Base-by-base conservation (phyloP, 208 protist genomes). In the Porcisia deanei region DNA sequence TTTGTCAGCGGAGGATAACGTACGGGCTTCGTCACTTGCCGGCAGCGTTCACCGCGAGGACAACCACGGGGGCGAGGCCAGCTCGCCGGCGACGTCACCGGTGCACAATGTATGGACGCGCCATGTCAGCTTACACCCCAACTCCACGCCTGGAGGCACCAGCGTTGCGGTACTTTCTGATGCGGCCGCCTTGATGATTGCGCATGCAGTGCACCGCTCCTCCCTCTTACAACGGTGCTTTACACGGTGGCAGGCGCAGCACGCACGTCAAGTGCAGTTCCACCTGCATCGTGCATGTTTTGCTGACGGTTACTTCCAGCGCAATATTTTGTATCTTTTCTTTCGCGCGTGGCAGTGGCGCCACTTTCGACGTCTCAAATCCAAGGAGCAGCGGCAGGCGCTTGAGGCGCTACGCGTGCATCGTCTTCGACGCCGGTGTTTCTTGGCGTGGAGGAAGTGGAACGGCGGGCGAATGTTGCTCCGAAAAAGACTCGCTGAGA, bases 341-440 rank as follows among this genome's bases (percentile, higher is more conserved):
- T 92, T 90, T 53, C 88, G 88, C 18, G 88, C 86, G 39, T 92
- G 88, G 88, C 84, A 88, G 70, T 92, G 88, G 88, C 74, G 77
- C 43, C 72, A 82, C 54, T n/a, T 59, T 41, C 61, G 43, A 18
- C 30, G 53, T n/a, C 43, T 34, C 3, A 9, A 37, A 7, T 52
- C 30, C 3, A 61, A 59, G 16, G 30, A 18, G 3, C 30, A 58
- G 47, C 68, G 55, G 25, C 47, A 34, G 43, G 39, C 5, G 47
- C 65, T 67, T 22, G 45, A 41, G 18, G 39, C 20, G 37, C 57
- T 76, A 2, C 68, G 61, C 25, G 18, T 52, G 47, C 75, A 39
- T 39, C 43, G 45, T 45, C 57, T 76, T 52, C 65, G 53, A 8
- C 30, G 16, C 9, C 53, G 34, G 0, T 39, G 52, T 0, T 22